Conservation (phyloP, 495 filamentous ascomycete genomes). For the Penicillium silybi region DNA sequence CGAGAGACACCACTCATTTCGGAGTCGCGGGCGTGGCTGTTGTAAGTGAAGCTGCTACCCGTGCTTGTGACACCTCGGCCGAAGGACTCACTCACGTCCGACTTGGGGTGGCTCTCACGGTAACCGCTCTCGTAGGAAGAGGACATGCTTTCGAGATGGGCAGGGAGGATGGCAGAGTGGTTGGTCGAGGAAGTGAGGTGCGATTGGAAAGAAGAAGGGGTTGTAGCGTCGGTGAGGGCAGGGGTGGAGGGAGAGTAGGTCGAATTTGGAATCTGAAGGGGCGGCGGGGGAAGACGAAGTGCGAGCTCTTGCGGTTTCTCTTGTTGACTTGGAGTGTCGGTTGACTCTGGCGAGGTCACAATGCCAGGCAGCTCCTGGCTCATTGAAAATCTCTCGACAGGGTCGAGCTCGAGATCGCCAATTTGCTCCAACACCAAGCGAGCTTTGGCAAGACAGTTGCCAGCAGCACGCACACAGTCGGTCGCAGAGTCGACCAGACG, state of each 20-base stretch:
- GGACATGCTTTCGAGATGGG: conserved; percentile 34
- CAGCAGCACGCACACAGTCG: conserved; percentile 82
- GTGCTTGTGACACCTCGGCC: conserved; percentile 47
- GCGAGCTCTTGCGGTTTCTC: conserved; percentile 25
- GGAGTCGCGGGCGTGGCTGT: conserved; percentile 70
- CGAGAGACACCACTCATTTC: conserved; percentile 77
- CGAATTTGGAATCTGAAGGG: conserved; percentile 36
- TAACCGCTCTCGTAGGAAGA: conserved; percentile 24
- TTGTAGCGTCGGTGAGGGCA: conserved; percentile 38
- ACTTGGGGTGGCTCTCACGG: conserved; percentile 32
- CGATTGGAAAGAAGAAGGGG: conserved; percentile 41
- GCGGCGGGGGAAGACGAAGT: conserved; percentile 39
- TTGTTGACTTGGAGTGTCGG: conserved; percentile 17
- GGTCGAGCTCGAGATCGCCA: conserved; percentile 87
- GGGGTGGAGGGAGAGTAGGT: conserved; percentile 37
- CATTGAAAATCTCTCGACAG: conserved; percentile 43
- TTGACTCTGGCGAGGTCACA: conserved; percentile 6
- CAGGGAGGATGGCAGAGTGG: conserved; percentile 29
- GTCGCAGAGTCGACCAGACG: conserved; percentile 78
- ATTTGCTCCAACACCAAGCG: conserved; percentile 82
- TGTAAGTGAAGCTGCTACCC: conserved; percentile 68
- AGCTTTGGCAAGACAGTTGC: conserved; percentile 84
- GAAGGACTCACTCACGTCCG: conserved; percentile 36
- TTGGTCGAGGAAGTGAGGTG: conserved; percentile 19
- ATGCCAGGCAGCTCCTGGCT: conserved; percentile 9